A percentile compares a stretch with the other conserved stretches of the same genome.
These are phyloP conservation scores for Rhizophagus sp. DNA, from an alignment of 192 early-diverging fungal species.

Conservation along the genomic window DNA sequence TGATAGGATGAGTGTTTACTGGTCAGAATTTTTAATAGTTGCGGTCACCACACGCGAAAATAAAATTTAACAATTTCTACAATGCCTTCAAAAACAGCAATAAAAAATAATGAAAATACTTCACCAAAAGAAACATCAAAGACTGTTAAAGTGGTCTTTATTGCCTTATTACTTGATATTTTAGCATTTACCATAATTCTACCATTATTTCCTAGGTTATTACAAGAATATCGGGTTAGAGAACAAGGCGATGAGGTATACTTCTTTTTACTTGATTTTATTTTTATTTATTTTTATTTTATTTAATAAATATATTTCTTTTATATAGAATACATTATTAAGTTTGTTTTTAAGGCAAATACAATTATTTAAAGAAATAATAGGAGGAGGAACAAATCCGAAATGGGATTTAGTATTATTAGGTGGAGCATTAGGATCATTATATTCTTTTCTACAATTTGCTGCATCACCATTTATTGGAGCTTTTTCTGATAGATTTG, in stretches of 20 bases:
- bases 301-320: neutral
- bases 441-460: conserved; percentile 96
- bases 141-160: conserved; percentile 67
- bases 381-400: conserved; percentile 35
- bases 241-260: conserved; percentile 63
- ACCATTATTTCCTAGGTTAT: conserved; percentile 87
- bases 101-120: neutral
- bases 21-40: no score
- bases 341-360: conserved; percentile 39
- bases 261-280: neutral
- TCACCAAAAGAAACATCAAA: neutral
- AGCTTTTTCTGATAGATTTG: conserved; percentile 71
- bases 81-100: neutral
- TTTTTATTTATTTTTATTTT: neutral
- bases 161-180: conserved; percentile 89
- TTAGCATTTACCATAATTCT: conserved; percentile 98
- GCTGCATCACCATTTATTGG: conserved; percentile 85
- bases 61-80: no score
- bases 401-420: conserved; percentile 80
- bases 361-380: conserved; percentile 35
- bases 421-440: conserved; percentile 86
- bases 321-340: conserved; percentile 37
- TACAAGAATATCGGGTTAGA: conserved; percentile 80
- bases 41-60: no score
- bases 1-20: no score